Conservation (phyloP, 2,329 filamentous ascomycete species). For the Scedosporium boydii region DNA sequence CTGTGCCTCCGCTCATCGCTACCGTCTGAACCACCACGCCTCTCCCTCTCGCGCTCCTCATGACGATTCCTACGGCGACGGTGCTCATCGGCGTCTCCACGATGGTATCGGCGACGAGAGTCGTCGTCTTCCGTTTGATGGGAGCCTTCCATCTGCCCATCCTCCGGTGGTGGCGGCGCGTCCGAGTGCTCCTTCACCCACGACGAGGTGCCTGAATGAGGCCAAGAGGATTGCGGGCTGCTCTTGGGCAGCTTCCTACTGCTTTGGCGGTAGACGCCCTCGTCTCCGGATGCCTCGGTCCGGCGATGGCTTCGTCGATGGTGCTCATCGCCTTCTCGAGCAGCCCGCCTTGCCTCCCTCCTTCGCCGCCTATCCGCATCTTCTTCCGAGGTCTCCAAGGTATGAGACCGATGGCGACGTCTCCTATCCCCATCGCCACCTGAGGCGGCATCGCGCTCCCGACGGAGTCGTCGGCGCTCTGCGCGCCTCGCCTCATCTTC, state of each 20-base stretch:
- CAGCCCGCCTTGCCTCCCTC: slow-evolving; percentile 40
- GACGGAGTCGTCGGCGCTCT: slow-evolving; percentile 39
- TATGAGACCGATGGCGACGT: slow-evolving; percentile 39
- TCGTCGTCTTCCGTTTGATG: slow-evolving; percentile 35
- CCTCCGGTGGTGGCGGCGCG: slow-evolving; percentile 40
- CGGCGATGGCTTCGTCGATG: slow-evolving; percentile 22
- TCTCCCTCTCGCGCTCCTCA: slow-evolving; percentile 27
- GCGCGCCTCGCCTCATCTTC: slow-evolving; percentile 38
- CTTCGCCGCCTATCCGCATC: slow-evolving; percentile 46
- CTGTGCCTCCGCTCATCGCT: slow-evolving; percentile 33
- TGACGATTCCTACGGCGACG: slow-evolving; percentile 32
- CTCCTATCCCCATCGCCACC: slow-evolving; percentile 38
- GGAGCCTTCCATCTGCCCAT: slow-evolving; percentile 23
- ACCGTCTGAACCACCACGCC: slow-evolving; percentile 26
- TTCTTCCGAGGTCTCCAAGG: slow-evolving; percentile 30
- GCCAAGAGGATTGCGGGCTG: slow-evolving; percentile 35
- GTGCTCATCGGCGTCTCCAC: slow-evolving; percentile 33
- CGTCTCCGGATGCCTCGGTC: slow-evolving; percentile 8
- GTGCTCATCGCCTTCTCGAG: slow-evolving; percentile 32
- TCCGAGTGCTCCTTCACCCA: slow-evolving; percentile 59
- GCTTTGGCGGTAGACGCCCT: slow-evolving; percentile 10
- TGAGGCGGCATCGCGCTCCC: slow-evolving; percentile 35
- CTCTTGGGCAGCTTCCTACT: slow-evolving; percentile 3
- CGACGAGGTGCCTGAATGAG: slow-evolving; percentile 53
- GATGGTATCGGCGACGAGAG: slow-evolving; percentile 35